These are phyloP conservation scores for Gonapodya prolifera DNA, from an alignment of 192 early-diverging fungal species.

Conservation along the genomic window DNA sequence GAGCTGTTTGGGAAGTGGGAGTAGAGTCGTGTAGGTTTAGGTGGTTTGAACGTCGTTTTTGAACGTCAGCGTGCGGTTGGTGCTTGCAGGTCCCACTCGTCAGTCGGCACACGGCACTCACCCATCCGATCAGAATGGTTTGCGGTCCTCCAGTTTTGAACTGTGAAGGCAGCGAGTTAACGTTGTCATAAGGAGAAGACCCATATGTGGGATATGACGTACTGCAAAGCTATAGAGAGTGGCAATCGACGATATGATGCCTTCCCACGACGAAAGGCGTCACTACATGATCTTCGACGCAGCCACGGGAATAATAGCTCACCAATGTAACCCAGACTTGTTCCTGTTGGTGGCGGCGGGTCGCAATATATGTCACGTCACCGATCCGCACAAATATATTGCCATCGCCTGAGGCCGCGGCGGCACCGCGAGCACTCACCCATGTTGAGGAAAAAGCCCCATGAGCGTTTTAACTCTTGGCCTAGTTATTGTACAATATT, in stretches of 20 bases:
- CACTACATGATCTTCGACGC: neutral
- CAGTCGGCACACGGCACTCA: too few relatives aligned
- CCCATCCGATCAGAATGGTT: neutral
- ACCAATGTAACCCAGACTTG: neutral
- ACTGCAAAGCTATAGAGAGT: neutral
- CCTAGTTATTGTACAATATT: neutral
- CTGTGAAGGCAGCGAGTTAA: too few relatives aligned
- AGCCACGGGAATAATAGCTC: neutral
- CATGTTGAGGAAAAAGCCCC: neutral
- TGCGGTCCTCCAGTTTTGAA: neutral
- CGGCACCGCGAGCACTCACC: neutral
- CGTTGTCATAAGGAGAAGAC: too few relatives aligned
- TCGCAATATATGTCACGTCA: too few relatives aligned
- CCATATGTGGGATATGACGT: too few relatives aligned
- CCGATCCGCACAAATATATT: too few relatives aligned
- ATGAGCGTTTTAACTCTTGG: neutral
- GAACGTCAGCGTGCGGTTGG: neutral
- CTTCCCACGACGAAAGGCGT: neutral
- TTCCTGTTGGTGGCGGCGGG: neutral
- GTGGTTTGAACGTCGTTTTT: neutral
- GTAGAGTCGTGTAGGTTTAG: neutral
- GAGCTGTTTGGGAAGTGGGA: slow-evolving; percentile 12
- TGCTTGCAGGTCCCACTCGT: too few relatives aligned
- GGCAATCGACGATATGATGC: neutral
- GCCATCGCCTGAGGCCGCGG: neutral